Conservation (phyloP, 257 asterid genomes). For the Nicotiana obtusifolia region DNA sequence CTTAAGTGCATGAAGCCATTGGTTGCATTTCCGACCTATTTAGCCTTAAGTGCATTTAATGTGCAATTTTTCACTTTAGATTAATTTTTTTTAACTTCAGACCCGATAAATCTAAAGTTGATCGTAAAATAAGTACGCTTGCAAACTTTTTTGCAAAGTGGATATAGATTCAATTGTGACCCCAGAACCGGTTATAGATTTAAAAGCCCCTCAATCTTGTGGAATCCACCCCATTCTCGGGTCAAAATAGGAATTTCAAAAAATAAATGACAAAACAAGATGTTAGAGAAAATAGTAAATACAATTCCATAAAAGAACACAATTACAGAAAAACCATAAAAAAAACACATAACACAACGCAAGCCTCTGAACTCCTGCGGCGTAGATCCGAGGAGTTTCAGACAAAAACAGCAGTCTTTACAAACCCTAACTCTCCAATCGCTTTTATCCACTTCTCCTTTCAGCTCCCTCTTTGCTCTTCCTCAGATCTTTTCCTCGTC, state of each 20-base stretch:
- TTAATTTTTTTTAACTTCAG: no score
- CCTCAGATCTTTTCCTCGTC: conserved; percentile 21
- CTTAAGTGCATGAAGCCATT: no score
- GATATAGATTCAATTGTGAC: no score
- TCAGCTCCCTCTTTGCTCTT: not conserved
- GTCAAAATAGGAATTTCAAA: conserved; percentile 18
- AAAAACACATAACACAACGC: not conserved
- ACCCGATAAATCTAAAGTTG: no score
- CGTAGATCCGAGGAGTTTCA: conserved; percentile 49
- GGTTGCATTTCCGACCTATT: no score
- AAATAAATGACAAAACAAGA: conserved; percentile 7
- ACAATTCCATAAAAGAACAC: not conserved
- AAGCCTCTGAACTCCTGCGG: conserved; percentile 35
- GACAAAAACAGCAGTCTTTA: conserved; percentile 17
- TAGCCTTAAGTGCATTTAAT: no score
- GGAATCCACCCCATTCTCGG: not conserved
- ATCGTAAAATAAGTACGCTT: no score
- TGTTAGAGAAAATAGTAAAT: not conserved
- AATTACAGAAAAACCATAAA: not conserved
- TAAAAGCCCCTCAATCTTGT: not conserved
- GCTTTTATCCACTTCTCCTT: not conserved
- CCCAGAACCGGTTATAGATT: no score
- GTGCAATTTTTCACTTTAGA: no score
- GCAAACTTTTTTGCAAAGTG: no score
- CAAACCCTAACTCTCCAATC: conserved; percentile 11